Evolutionary conservation across 169 alveolate species (phyloP).

Genomic region (Plasmodium yoelii): DNA sequence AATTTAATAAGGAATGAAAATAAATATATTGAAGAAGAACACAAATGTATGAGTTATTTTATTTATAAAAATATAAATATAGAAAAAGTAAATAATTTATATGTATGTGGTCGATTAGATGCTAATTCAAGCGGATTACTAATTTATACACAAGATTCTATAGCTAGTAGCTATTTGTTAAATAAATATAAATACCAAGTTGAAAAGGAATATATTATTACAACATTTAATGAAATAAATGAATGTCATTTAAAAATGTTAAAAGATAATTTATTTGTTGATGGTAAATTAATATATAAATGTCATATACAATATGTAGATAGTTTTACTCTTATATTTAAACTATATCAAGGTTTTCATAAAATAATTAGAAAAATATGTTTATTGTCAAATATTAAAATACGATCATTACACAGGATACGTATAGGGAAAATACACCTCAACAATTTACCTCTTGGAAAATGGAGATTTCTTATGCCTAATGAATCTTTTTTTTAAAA

Average conservation of each 20-base stretch:
- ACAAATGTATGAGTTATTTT: conserved; percentile 78
- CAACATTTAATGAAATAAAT: conserved; percentile 29
- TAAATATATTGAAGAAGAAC: conserved; percentile 73
- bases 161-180: conserved; percentile 32
- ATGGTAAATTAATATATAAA: conserved; percentile 76
- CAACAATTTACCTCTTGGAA: conserved; percentile 73
- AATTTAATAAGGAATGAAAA: conserved; percentile 76
- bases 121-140: conserved; percentile 75
- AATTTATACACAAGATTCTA: conserved; percentile 74
- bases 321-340: conserved; percentile 39
- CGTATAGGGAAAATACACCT: conserved; percentile 69
- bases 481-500: conserved; percentile 70
- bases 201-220: conserved; percentile 76
- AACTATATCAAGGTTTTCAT: conserved; percentile 73
- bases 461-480: conserved; percentile 79
- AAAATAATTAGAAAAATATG: conserved; percentile 69
- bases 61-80: conserved; percentile 57
- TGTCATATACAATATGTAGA: conserved; percentile 72
- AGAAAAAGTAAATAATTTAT: conserved; percentile 64
- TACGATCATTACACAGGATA: conserved; percentile 70
- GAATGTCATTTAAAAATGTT: conserved; percentile 66
- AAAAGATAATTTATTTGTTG: conserved; percentile 36
- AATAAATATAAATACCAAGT: conserved; percentile 47
- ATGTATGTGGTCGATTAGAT: conserved; percentile 78
- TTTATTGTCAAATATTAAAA: conserved; percentile 70